Evolutionary conservation across 2,329 filamentous ascomycete genomes (phyloP).

Genomic region (Neopestalotiopsis sp.): DNA sequence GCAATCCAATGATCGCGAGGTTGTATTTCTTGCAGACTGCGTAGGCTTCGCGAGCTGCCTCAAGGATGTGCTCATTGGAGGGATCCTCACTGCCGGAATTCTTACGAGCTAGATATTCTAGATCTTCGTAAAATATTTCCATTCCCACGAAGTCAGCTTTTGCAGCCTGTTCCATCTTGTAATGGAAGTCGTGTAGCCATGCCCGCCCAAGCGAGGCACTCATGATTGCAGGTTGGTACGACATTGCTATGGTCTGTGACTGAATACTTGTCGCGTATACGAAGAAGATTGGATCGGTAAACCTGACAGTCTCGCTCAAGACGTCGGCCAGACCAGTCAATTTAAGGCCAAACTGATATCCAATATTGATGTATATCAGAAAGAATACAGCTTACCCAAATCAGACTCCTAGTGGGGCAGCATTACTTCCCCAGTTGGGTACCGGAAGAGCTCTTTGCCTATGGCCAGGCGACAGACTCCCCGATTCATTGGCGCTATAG

Average conservation of each 20-base stretch:
- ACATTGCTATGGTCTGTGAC: not conserved
- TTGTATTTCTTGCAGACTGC: slow-evolving; percentile 60
- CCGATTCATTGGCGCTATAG: not conserved
- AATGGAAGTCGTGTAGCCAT: slow-evolving; percentile 12
- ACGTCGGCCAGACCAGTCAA: not conserved
- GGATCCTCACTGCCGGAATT: slow-evolving; percentile 44
- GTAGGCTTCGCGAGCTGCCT: slow-evolving; percentile 63
- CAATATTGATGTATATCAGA: not conserved
- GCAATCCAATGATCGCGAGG: slow-evolving; percentile 69
- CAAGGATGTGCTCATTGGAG: slow-evolving; percentile 52
- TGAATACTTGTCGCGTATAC: not conserved
- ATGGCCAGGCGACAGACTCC: not conserved
- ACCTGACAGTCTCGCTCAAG: too few relatives aligned
- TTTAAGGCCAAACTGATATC: not conserved
- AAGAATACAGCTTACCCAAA: not conserved
- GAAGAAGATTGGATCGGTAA: not conserved
- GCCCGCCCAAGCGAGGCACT: slow-evolving; percentile 13
- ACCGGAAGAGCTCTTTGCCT: slow-evolving; percentile 1
- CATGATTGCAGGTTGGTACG: slow-evolving; percentile 14
- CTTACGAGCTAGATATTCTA: slow-evolving; percentile 62
- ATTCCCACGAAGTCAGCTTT: slow-evolving; percentile 68
- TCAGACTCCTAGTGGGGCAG: not conserved
- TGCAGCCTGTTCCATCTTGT: slow-evolving; percentile 6
- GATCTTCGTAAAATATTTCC: slow-evolving; percentile 80
- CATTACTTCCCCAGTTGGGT: not conserved